Percentiles rank a stretch among this genome's conserved stretches.
Conservation (phyloP, 306 rosid species). For the Cucurbita moschata region DNA sequence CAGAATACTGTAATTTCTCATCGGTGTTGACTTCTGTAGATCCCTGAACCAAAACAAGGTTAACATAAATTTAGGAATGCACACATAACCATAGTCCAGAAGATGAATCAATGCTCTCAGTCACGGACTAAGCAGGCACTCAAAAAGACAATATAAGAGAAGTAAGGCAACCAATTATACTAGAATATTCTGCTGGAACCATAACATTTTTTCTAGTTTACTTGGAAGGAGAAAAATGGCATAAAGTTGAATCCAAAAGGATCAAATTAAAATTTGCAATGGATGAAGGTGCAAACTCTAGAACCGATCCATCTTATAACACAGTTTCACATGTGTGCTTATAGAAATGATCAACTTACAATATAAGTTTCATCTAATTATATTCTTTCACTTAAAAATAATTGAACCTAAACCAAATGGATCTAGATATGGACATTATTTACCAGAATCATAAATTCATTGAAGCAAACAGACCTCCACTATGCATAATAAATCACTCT, state of each 20-base stretch:
- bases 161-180: neutral
- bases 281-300: neutral
- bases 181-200: neutral
- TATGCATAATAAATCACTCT: neutral
- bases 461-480: neutral
- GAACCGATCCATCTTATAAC: neutral
- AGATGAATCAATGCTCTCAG: neutral
- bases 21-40: slow-evolving; percentile 26
- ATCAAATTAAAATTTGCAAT: neutral
- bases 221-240: neutral
- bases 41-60: slow-evolving; percentile 25
- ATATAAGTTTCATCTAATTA: slow-evolving; percentile 29
- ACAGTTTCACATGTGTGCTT: neutral
- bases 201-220: neutral
- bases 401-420: slow-evolving; percentile 16
- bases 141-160: neutral
- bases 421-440: slow-evolving; percentile 19
- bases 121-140: neutral
- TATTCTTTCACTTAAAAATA: slow-evolving; percentile 22
- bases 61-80: neutral
- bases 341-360: slow-evolving; percentile 18
- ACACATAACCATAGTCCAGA: neutral
- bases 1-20: slow-evolving; percentile 21
- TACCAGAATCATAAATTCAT: neutral
- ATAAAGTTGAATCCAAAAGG: neutral